Conservation (phyloP, 2,329 filamentous ascomycete species). For the Leptoxyphium fumago region DNA sequence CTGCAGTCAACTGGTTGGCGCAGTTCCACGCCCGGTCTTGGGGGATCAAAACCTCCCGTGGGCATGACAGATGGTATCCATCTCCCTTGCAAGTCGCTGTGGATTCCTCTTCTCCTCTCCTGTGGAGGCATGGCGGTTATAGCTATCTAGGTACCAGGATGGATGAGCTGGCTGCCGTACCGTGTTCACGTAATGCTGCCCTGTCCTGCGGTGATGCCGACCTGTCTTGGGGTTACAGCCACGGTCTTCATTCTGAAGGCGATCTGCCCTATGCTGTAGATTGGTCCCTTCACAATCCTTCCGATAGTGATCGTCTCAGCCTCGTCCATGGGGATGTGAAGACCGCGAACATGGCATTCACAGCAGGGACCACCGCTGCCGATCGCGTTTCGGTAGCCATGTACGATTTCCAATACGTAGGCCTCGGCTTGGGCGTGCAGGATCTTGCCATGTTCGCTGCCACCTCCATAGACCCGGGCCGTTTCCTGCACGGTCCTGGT, state of each 20-base stretch:
- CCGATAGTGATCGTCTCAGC: slow-evolving; percentile 19
- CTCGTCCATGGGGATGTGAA: slow-evolving; percentile 57
- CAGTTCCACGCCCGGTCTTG: slow-evolving; percentile 45
- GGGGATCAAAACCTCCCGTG: slow-evolving; percentile 39
- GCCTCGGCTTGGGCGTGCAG: slow-evolving; percentile 48
- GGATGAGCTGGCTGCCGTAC: slow-evolving; percentile 33
- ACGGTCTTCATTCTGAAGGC: slow-evolving; percentile 35
- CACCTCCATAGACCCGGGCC: slow-evolving; percentile 35
- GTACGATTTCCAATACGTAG: slow-evolving; percentile 57
- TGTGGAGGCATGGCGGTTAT: slow-evolving; percentile 54
- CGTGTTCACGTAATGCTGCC: slow-evolving; percentile 1
- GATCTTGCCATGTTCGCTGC: slow-evolving; percentile 55
- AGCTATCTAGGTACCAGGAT: slow-evolving; percentile 51
- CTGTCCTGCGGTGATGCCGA: slow-evolving; percentile 30
- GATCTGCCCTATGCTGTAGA: slow-evolving; percentile 19
- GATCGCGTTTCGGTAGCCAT: slow-evolving; percentile 38
- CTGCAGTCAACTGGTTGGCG: slow-evolving; percentile 48
- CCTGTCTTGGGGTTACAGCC: slow-evolving; percentile 40
- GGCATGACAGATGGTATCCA: neutral
- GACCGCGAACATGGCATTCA: slow-evolving; percentile 52
- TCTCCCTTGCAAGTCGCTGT: neutral
- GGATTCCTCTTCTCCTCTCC: neutral
- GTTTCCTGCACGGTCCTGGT: neutral
- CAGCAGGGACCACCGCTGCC: slow-evolving; percentile 19
- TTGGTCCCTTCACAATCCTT: neutral